A percentile compares a stretch with the other conserved stretches of the same genome.
Evolutionary conservation across 148 eudicot species (phyloP).

Genomic region (Rhododendron williamsianum): DNA sequence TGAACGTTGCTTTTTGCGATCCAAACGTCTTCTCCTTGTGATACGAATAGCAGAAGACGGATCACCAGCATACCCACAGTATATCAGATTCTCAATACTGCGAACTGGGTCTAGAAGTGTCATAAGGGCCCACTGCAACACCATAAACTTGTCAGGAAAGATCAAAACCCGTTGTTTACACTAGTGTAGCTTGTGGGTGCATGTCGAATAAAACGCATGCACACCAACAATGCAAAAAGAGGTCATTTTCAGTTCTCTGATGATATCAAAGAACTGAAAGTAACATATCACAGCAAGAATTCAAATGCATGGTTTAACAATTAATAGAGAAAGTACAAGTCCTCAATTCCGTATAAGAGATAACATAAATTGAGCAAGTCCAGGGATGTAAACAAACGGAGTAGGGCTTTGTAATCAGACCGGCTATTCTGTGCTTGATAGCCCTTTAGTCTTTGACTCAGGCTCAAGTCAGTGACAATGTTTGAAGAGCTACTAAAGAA

Average conservation of each 20-base stretch:
- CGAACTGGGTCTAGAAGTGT: slow-evolving; percentile 82
- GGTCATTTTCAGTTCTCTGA: not conserved
- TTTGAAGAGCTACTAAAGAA: not conserved
- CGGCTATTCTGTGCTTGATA: not conserved
- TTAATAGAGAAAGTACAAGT: not conserved
- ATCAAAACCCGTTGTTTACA: not conserved
- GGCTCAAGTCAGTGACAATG: not conserved
- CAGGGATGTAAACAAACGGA: not conserved
- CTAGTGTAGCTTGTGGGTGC: not conserved
- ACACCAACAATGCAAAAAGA: not conserved
- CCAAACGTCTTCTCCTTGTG: slow-evolving; percentile 71
- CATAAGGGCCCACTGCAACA: slow-evolving; percentile 90
- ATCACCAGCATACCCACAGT: slow-evolving; percentile 76
- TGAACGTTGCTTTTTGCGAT: slow-evolving; percentile 78
- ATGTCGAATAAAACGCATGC: not conserved
- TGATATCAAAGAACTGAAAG: not conserved
- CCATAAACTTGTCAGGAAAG: not conserved
- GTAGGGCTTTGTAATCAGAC: not conserved
- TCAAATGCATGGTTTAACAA: not conserved
- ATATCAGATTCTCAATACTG: slow-evolving; percentile 79
- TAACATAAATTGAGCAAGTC: not conserved
- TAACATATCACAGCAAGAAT: not conserved
- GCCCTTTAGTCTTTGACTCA: not conserved
- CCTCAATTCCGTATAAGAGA: not conserved
- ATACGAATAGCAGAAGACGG: slow-evolving; percentile 75